Evolutionary conservation across 768 basidiomycete species (phyloP).

Genomic region (Grammothele lineata): DNA sequence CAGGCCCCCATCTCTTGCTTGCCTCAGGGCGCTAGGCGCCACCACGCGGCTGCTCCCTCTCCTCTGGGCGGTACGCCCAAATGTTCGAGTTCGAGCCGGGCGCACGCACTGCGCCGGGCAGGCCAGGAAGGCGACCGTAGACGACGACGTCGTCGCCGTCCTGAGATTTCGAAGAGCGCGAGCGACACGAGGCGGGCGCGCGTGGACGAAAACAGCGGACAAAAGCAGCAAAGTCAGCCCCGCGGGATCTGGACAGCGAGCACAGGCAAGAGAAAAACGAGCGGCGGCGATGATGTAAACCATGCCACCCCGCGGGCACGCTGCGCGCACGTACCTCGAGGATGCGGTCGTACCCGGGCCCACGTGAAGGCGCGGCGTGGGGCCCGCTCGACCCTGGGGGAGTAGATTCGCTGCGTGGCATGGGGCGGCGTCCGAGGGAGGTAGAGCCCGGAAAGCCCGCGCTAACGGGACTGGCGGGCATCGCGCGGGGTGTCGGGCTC

Average conservation of each 20-base stretch:
- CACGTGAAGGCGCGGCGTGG: slow-evolving; percentile 11
- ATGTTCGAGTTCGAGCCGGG: slow-evolving; percentile 12
- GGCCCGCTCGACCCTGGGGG: neutral
- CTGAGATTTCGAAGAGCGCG: neutral
- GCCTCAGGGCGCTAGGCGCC: too few species aligned
- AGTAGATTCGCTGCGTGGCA: slow-evolving; percentile 5
- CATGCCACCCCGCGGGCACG: neutral
- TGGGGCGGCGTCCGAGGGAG: too few species aligned
- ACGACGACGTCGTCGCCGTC: slow-evolving; percentile 16
- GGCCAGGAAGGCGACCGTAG: slow-evolving; percentile 1
- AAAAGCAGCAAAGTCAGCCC: slow-evolving; percentile 2
- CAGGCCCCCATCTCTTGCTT: too few species aligned
- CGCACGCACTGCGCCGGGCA: neutral
- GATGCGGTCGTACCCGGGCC: slow-evolving; percentile 10
- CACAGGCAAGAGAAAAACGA: neutral
- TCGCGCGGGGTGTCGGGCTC: too few species aligned
- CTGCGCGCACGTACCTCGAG: slow-evolving; percentile 14
- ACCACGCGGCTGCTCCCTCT: slow-evolving; percentile 11
- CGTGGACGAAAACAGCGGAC: neutral
- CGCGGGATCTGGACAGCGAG: neutral
- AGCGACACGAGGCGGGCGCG: neutral
- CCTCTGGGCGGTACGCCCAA: slow-evolving; percentile 16
- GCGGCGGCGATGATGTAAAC: slow-evolving; percentile 8
- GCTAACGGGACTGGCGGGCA: too few species aligned
- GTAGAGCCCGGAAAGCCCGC: too few species aligned